Base-by-base conservation (phyloP, 345 rosid genomes). In the Psidium friedrichsthalianum region DNA sequence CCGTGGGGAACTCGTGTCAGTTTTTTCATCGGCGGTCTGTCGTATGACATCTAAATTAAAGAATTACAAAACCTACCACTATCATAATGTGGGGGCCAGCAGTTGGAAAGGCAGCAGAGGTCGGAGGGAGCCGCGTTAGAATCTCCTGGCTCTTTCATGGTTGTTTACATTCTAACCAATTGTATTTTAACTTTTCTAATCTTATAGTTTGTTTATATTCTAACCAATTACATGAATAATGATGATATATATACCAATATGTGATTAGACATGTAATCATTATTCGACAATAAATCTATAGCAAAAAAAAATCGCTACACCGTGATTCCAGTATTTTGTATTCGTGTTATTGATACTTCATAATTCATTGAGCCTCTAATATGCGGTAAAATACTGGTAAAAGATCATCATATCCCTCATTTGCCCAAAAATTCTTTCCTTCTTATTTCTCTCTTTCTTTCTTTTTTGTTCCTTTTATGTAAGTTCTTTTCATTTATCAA, bases 321-420 rank as follows among this genome's bases (percentile, higher is more conserved):
- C 5, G 16, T n/a, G 20, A 24, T 49, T 5, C 1, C 25, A 51
- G 25, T 25, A 53, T 24, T 47, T 82, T 4, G 24, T 80, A 29
- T 80, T 0, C 2, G 47, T 1, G 2, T 57, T 3, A 25, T 25
- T 57, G 32, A 59, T 27, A 59, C 20, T n/a, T 8, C 36, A 13
- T 0, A 2, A n/a, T n/a, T n/a, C n/a, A n/a, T n/a, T n/a, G 0
- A 59, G 29, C 16, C 32, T n/a, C 13, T n/a, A 8, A 12, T n/a
- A 14, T n/a, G 25, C 0, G 0, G 0, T 58, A 58, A 58, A 58
- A n/a, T 58, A 2, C 7, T 5, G 8, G 36, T n/a, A 58, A n/a
- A 58, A 25, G 13, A 1, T 58, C 1, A 58, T 58, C 36, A 58
- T n/a, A n/a, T 12, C 13, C 0, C 32, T 13, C 4, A 0, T 0